phyloP scores from a whole-genome alignment of 73 alveolate genomes.

The Blepharisma stoltei region DNA sequence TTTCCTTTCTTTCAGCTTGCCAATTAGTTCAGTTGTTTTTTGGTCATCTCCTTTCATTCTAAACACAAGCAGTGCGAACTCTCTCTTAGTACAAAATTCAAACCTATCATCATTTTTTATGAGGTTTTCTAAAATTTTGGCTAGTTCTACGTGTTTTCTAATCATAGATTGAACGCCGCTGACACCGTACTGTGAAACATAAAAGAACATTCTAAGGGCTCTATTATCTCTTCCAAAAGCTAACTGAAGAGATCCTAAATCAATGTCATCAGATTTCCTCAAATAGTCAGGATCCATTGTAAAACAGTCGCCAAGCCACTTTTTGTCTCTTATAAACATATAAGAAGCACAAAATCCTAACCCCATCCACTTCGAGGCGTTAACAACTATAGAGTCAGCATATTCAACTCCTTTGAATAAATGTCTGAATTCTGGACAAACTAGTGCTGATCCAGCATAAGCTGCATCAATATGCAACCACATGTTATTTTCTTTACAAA shows the following conservation, averaged over 20 bases:
- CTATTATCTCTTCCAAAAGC: slow-evolving; percentile 30
- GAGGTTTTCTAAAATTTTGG: neutral
- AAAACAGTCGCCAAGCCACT: neutral
- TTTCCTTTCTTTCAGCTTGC: neutral
- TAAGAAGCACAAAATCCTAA: neutral
- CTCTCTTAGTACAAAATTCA: slow-evolving; percentile 11
- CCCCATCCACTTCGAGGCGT: neutral
- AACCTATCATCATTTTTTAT: slow-evolving; percentile 21
- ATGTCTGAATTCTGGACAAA: slow-evolving; percentile 25
- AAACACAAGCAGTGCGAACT: slow-evolving; percentile 26
- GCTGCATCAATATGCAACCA: slow-evolving; percentile 43
- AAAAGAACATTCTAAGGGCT: slow-evolving; percentile 7
- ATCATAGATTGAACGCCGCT: neutral
- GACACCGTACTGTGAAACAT: neutral
- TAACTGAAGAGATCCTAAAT: slow-evolving; percentile 5
- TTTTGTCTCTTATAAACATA: slow-evolving; percentile 10
- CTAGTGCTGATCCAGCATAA: slow-evolving; percentile 21
- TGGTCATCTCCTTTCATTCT: slow-evolving; percentile 32
- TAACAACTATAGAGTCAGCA: slow-evolving; percentile 21
- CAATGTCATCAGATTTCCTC: slow-evolving; percentile 7
- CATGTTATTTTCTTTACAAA: neutral
- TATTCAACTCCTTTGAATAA: slow-evolving; percentile 18
- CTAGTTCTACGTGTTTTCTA: neutral
- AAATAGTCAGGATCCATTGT: slow-evolving; percentile 8
- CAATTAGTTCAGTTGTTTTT: neutral